Base-by-base conservation (phyloP, 2,329 filamentous ascomycete genomes). In the Volutella citrinella region DNA sequence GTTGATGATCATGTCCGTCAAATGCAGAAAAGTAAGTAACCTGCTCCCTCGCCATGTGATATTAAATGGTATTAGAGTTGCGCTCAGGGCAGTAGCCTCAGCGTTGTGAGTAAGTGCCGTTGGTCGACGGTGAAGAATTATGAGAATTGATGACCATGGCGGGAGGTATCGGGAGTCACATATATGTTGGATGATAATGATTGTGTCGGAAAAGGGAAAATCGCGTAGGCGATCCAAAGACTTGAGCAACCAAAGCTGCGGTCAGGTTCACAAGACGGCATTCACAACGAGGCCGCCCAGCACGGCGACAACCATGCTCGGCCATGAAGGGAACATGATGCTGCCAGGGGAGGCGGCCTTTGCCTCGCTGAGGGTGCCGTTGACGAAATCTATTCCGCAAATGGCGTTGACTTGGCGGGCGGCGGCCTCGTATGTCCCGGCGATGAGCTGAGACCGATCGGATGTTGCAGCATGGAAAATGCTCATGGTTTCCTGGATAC, bases 401-500 rank as follows among this genome's bases (percentile, higher is more conserved):
- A 72, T 69, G 10, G 77, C 68, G 54, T 95, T 84, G 32, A 97
- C 73, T 51, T 84, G 76, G 42, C 74, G 63, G 1, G 91, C 90
- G 1, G 89, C 88, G 9, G 65, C 52, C 6, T 72, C 63, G 57
- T 96, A 97, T 0, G 81, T 85, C 12, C 68, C 59, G 17, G 76
- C 75, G 28, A 97, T 73, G 7, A 80, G 75, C 48, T 85, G 79
- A 5, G 68, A 74, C 21, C 76, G 68, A 49, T 89, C 78, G 11
- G 74, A 69, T 0, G 86, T 80, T 19, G 82, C 83, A 1, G 75
- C 63, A 33, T 84, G 80, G 60, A 85, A 96, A 13, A 95, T 76
- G 17, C 72, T 72, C 88, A 97, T 95, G 5, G 86, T 91, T 41
- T 86, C 70, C 53, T 82, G 72, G 26, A 93, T 70, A 59, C 93